A percentile compares a stretch with the other conserved stretches of the same genome.
Evolutionary conservation across 1,284 basidiomycete genomes (phyloP).

Genomic region (Grifola frondosa): DNA sequence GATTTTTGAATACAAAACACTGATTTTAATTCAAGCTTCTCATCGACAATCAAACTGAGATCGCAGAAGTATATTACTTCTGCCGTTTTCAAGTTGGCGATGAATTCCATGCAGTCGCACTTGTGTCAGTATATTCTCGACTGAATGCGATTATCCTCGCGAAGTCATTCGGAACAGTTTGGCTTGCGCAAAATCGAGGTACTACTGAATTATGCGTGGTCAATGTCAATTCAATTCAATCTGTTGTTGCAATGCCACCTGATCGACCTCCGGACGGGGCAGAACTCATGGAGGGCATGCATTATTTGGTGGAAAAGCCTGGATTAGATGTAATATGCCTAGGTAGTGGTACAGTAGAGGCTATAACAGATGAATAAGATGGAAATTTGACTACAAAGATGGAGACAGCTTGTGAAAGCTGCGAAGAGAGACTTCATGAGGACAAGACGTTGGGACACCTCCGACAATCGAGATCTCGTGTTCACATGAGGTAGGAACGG

Average conservation of each 20-base stretch:
- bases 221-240: constrained; percentile 4
- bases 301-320: constrained; percentile 2
- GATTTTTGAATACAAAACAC: background rate
- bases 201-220: constrained; percentile 1
- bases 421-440: background rate
- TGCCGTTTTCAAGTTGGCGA: background rate
- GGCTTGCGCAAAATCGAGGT: background rate
- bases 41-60: background rate
- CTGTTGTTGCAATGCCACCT: constrained; percentile 7
- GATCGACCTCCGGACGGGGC: background rate
- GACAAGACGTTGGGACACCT: background rate
- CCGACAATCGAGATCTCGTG: too few relatives aligned
- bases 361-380: too few relatives aligned
- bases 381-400: too few relatives aligned
- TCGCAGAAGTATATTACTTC: constrained; percentile 11
- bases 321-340: too few relatives aligned
- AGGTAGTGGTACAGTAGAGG: too few relatives aligned
- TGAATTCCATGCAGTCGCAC: background rate
- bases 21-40: background rate
- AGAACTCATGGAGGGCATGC: background rate
- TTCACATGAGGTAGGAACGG: too few relatives aligned
- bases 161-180: background rate
- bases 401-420: too few relatives aligned
- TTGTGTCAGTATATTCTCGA: background rate
- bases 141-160: background rate